These are phyloP conservation scores for Pleurotus pulmonarius DNA, from an alignment of 768 basidiomycete species.

Conservation along the genomic window DNA sequence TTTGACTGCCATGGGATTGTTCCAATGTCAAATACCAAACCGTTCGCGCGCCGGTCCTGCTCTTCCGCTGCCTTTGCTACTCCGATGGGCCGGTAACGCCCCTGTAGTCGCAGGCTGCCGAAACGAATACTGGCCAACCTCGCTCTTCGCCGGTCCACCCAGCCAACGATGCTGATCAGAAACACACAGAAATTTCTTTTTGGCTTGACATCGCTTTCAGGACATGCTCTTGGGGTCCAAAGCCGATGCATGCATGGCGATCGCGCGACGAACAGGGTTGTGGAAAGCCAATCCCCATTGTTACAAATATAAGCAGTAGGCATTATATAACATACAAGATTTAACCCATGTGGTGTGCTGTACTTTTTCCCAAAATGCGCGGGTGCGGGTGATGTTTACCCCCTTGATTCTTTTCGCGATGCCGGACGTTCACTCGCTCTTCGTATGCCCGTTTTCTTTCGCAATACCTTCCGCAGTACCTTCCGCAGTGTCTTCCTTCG, in stretches of 20 bases:
- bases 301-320: not conserved
- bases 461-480: not conserved
- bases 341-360: not conserved
- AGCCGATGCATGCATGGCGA: not conserved
- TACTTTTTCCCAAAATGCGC: too few species aligned
- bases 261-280: not conserved
- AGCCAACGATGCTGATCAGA: slow-evolving; percentile 5
- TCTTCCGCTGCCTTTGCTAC: not conserved
- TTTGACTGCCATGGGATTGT: not conserved
- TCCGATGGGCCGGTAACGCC: not conserved
- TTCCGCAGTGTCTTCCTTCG: slow-evolving; percentile 17
- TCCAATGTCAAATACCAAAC: not conserved
- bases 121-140: not conserved
- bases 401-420: too few species aligned
- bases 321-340: not conserved
- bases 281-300: not conserved
- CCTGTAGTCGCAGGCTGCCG: slow-evolving; percentile 4
- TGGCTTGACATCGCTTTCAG: slow-evolving; percentile 2
- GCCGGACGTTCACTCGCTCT: not conserved
- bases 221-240: slow-evolving; percentile 1
- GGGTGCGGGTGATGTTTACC: too few species aligned
- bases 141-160: not conserved
- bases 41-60: not conserved
- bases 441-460: not conserved
- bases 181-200: not conserved